These are phyloP conservation scores for Lactifluus pinguis DNA, from an alignment of 768 basidiomycete species.

Conservation along the genomic window DNA sequence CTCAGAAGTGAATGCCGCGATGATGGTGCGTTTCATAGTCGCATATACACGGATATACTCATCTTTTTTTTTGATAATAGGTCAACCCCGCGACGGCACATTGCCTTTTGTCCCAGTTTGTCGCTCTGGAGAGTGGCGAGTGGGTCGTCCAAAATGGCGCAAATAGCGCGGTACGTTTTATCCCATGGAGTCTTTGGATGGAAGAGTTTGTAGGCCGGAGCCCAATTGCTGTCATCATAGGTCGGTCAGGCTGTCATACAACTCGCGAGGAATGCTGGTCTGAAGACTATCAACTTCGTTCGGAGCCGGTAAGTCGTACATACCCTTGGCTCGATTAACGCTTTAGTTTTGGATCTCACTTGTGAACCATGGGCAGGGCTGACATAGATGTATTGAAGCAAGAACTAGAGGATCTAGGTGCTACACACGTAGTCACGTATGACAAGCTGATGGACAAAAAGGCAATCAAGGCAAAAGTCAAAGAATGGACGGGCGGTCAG, in stretches of 20 bases:
- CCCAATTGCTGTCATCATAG: slow-evolving; percentile 26
- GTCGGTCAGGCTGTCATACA: slow-evolving; percentile 84
- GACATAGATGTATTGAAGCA: slow-evolving; percentile 41
- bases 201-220: not conserved
- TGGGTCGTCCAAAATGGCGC: slow-evolving; percentile 84
- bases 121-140: slow-evolving; percentile 53
- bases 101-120: slow-evolving; percentile 70
- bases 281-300: slow-evolving; percentile 78
- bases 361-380: slow-evolving; percentile 32
- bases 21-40: slow-evolving; percentile 41
- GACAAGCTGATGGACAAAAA: slow-evolving; percentile 55
- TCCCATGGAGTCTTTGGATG: not conserved
- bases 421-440: slow-evolving; percentile 70
- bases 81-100: slow-evolving; percentile 82
- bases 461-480: slow-evolving; percentile 40
- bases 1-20: slow-evolving; percentile 57
- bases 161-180: slow-evolving; percentile 61
- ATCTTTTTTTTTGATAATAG: slow-evolving; percentile 26
- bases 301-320: slow-evolving; percentile 46
- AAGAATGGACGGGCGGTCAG: slow-evolving; percentile 55
- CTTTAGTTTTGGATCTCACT: not conserved
- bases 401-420: slow-evolving; percentile 54
- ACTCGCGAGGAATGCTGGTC: slow-evolving; percentile 59
- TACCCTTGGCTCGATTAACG: not conserved
- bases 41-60: not conserved